Evolutionary conservation across 208 protist genomes (phyloP).

Genomic region (Acanthamoeba culbertsoni): DNA sequence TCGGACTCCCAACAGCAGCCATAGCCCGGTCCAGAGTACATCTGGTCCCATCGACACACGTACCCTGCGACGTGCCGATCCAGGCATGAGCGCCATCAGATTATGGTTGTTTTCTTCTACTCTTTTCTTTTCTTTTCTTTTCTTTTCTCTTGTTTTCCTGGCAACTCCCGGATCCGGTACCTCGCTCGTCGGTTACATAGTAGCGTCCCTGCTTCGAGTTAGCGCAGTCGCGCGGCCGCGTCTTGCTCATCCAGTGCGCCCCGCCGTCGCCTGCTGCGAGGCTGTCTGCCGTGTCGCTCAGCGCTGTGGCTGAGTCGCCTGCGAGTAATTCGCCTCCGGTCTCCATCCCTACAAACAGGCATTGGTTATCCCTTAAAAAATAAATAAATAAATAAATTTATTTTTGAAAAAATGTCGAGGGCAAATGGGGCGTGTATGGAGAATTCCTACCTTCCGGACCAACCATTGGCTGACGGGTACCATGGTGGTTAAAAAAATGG

Average conservation of each 20-base stretch:
- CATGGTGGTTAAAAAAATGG: too few species aligned
- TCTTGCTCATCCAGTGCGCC: background rate
- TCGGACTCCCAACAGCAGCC: slow-evolving; percentile 25
- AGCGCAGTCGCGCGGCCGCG: background rate
- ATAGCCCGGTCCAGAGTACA: background rate
- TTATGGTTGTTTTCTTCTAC: too few species aligned
- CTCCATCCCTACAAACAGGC: background rate
- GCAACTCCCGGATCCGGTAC: background rate
- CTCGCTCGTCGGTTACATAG: background rate
- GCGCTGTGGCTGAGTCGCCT: background rate
- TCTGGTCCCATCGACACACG: background rate
- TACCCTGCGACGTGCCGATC: background rate
- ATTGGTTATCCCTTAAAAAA: background rate
- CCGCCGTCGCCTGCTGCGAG: background rate
- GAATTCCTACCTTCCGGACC: too few species aligned
- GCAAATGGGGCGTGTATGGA: background rate
- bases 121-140: too few species aligned
- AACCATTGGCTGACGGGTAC: too few species aligned
- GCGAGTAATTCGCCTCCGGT: background rate
- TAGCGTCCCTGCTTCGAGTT: background rate
- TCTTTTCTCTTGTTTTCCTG: background rate
- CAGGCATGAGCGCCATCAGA: too few species aligned
- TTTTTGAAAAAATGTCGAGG: too few species aligned
- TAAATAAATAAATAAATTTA: too few species aligned
- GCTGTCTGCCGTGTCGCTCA: background rate